These are phyloP conservation scores for Avena insularis DNA, from an alignment of 176 grass and related monocot genomes.

Conservation along the genomic window DNA sequence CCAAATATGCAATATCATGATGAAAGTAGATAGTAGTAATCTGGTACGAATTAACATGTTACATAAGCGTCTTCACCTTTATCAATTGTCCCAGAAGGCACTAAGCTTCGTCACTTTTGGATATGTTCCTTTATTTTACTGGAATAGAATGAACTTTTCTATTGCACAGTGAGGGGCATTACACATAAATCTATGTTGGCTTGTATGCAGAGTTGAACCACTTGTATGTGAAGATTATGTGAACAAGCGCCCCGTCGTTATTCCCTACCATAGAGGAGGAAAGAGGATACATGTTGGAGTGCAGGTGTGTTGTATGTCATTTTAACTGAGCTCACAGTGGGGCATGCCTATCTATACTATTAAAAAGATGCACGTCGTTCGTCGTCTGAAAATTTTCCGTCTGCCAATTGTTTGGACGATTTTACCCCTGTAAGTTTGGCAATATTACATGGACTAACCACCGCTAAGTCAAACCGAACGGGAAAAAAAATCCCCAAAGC, in stretches of 20 bases:
- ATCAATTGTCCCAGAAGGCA: background rate
- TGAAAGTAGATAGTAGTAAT: conserved; percentile 13
- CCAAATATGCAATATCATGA: conserved; percentile 25
- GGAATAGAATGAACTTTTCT: conserved; percentile 49
- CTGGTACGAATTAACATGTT: conserved; percentile 30
- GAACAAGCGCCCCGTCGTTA: conserved; percentile 75
- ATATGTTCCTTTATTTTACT: conserved; percentile 42
- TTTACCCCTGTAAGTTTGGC: too few relatives aligned
- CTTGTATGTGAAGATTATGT: conserved; percentile 95
- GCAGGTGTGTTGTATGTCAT: conserved; percentile 64
- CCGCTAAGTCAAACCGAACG: conserved; percentile 25
- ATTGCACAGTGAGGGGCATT: conserved; percentile 58
- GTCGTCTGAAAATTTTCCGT: too few relatives aligned
- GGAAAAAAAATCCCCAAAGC: conserved; percentile 40
- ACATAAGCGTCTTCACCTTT: background rate
- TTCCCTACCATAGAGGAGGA: conserved; percentile 97
- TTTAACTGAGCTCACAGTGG: conserved; percentile 10
- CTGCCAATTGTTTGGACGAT: too few relatives aligned
- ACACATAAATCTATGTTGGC: conserved; percentile 61
- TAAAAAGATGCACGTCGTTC: too few relatives aligned
- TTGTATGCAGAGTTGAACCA: conserved; percentile 96
- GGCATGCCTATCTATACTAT: background rate
- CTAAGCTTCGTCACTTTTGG: conserved; percentile 11
- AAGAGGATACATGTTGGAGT: conserved; percentile 94
- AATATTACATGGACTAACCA: too few relatives aligned